These are phyloP conservation scores for Rhizopus microsporus DNA, from an alignment of 371 early-diverging fungal species.

Conservation along the genomic window DNA sequence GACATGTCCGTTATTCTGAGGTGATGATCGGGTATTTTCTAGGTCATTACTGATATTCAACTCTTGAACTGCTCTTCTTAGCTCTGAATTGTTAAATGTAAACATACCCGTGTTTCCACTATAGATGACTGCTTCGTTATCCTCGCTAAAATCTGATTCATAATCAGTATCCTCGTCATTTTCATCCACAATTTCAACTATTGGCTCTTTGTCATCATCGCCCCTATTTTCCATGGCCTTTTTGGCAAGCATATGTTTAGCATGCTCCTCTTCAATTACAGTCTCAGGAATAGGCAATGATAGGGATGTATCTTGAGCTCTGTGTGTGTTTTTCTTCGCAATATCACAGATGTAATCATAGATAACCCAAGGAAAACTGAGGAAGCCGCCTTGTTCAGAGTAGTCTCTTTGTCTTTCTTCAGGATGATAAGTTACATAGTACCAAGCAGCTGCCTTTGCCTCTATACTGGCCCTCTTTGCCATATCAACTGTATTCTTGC, in stretches of 20 bases:
- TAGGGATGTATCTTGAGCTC: background rate
- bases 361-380: conserved; percentile 72
- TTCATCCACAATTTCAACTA: conserved; percentile 2
- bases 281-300: conserved; percentile 19
- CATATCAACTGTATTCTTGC: conserved; percentile 9
- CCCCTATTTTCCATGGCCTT: background rate
- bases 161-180: conserved; percentile 7
- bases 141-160: background rate
- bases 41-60: background rate
- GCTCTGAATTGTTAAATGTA: background rate
- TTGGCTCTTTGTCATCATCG: background rate
- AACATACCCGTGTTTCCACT: background rate
- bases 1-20: background rate
- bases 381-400: conserved; percentile 27
- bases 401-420: conserved; percentile 24
- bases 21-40: background rate
- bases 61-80: background rate
- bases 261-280: conserved; percentile 6
- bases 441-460: conserved; percentile 77
- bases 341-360: conserved; percentile 58
- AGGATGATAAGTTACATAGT: conserved; percentile 69
- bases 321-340: conserved; percentile 31
- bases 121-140: background rate
- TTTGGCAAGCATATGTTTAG: background rate
- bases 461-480: conserved; percentile 28